These are phyloP conservation scores for Kodamaea restingae DNA, from an alignment of 805 yeast genomes.

Conservation along the genomic window DNA sequence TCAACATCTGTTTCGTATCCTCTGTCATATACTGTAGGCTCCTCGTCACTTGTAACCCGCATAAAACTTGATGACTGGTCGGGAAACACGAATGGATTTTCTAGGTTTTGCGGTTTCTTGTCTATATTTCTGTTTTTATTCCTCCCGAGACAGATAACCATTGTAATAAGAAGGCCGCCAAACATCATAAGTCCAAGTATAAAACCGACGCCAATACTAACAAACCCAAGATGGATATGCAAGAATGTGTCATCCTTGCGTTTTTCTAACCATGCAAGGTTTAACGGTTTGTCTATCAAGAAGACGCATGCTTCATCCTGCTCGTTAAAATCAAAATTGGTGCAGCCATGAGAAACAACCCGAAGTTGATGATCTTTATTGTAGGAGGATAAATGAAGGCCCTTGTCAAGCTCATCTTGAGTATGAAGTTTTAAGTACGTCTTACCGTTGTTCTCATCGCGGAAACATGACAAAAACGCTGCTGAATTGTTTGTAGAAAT, in stretches of 20 bases:
- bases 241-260: conserved; percentile 38
- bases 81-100: conserved; percentile 10
- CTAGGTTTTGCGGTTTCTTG: conserved; percentile 6
- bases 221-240: conserved; percentile 60
- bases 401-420: background rate
- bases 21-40: conserved; percentile 21
- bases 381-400: conserved; percentile 30
- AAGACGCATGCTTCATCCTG: conserved; percentile 50
- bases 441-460: conserved; percentile 20
- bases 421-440: conserved; percentile 33
- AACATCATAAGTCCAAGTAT: conserved; percentile 52
- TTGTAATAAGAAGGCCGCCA: conserved; percentile 14
- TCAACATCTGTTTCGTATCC: conserved; percentile 45
- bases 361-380: conserved; percentile 53
- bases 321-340: conserved; percentile 27
- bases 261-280: conserved; percentile 56
- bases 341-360: conserved; percentile 58
- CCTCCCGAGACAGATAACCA: conserved; percentile 11
- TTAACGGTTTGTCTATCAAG: conserved; percentile 64
- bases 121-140: background rate
- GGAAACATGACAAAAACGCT: conserved; percentile 39
- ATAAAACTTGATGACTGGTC: conserved; percentile 30
- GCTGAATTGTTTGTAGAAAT: conserved; percentile 40
- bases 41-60: conserved; percentile 36
- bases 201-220: conserved; percentile 66